These are phyloP conservation scores for Thelephora ganbajun DNA, from an alignment of 768 basidiomycete species.

Conservation along the genomic window DNA sequence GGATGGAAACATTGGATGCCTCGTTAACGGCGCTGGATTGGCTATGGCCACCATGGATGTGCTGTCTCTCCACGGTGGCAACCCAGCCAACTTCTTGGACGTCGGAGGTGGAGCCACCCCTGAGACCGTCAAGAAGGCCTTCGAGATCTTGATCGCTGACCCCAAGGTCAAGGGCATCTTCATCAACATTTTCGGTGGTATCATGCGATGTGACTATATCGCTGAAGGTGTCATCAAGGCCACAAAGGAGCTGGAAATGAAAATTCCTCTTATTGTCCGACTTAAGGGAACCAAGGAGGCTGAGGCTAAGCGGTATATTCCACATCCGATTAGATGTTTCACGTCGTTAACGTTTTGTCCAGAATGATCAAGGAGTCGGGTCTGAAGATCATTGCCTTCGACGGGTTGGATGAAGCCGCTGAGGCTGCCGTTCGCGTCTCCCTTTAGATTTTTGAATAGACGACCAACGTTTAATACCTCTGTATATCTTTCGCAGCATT, in stretches of 20 bases:
- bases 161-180: constrained; percentile 96
- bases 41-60: constrained; percentile 99
- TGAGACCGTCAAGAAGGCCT: constrained; percentile 99
- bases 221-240: constrained; percentile 98
- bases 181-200: constrained; percentile 96
- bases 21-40: constrained; percentile 96
- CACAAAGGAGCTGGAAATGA: constrained; percentile 77
- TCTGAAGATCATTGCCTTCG: constrained; percentile 86
- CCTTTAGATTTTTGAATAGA: constrained; percentile 22
- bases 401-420: constrained; percentile 86
- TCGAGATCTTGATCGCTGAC: constrained; percentile 85
- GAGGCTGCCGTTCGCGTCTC: constrained; percentile 65
- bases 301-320: constrained; percentile 87
- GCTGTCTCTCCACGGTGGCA: constrained; percentile 87
- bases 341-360: constrained; percentile 3
- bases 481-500: neutral
- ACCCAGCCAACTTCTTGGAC: constrained; percentile 97
- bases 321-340: constrained; percentile 3
- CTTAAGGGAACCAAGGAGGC: constrained; percentile 94
- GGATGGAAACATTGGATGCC: constrained; percentile 91
- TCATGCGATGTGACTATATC: constrained; percentile 99
- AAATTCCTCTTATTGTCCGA: constrained; percentile 82
- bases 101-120: constrained; percentile 98
- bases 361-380: constrained; percentile 93
- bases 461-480: neutral